These are phyloP conservation scores for Trichoderma aggressivum DNA, from an alignment of 2,329 filamentous ascomycete species.

Conservation along the genomic window DNA sequence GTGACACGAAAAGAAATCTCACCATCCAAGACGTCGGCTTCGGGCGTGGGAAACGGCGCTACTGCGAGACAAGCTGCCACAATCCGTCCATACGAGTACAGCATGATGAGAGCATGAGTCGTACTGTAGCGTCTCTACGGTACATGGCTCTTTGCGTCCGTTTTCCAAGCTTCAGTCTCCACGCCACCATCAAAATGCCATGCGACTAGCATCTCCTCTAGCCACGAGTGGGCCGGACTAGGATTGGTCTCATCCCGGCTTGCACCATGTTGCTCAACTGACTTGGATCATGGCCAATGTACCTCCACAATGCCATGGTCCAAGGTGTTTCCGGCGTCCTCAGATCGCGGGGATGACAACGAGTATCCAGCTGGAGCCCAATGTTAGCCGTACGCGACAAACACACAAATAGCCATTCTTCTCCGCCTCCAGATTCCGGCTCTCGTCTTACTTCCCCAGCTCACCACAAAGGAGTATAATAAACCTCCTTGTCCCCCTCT, in stretches of 20 bases:
- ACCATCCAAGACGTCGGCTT: neutral
- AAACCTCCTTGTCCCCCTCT: slow-evolving; percentile 16
- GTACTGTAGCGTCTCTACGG: neutral
- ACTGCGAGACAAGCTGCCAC: neutral
- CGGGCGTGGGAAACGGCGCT: neutral
- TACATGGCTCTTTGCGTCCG: neutral
- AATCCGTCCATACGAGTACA: neutral
- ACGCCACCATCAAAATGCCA: slow-evolving; percentile 11
- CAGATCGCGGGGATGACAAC: neutral
- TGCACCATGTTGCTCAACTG: neutral
- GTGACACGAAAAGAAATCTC: neutral
- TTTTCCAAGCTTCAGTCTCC: neutral
- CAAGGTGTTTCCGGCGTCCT: neutral
- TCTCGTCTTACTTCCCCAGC: slow-evolving; percentile 15
- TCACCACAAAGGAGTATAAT: slow-evolving; percentile 9
- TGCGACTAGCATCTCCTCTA: neutral
- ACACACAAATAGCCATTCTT: slow-evolving; percentile 19
- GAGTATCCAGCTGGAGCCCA: slow-evolving; percentile 1
- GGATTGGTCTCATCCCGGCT: neutral
- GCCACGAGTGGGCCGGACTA: slow-evolving; percentile 6
- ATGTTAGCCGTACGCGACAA: slow-evolving; percentile 15
- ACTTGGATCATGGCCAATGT: neutral
- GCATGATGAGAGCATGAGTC: slow-evolving; percentile 3
- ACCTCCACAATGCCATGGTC: neutral
- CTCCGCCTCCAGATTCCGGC: slow-evolving; percentile 16